These are phyloP conservation scores for Spergularia marina DNA, from an alignment of 148 eudicot genomes.

Conservation along the genomic window DNA sequence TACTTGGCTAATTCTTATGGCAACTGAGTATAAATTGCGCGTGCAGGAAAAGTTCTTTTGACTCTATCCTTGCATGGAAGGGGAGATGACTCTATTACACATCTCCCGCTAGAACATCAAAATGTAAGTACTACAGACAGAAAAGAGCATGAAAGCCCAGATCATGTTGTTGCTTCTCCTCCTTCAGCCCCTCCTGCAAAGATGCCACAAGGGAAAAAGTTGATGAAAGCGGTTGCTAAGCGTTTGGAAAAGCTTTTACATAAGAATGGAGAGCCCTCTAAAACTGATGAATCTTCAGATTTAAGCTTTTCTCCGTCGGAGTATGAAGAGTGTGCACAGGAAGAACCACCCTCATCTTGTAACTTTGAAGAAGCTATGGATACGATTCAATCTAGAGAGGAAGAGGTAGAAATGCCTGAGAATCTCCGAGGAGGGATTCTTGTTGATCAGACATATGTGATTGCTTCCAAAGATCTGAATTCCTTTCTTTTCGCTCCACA, in stretches of 20 bases:
- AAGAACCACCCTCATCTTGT: constrained; percentile 29
- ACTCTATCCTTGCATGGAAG: constrained; percentile 71
- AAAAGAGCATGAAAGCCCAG: constrained; percentile 37
- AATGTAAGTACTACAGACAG: constrained; percentile 18
- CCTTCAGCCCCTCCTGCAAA: constrained; percentile 37
- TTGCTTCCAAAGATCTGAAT: constrained; percentile 64
- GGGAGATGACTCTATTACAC: constrained; percentile 36
- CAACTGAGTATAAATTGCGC: neutral
- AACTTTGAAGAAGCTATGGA: constrained; percentile 67
- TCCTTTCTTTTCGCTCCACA: constrained; percentile 57
- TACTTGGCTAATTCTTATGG: neutral
- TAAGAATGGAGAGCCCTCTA: constrained; percentile 50
- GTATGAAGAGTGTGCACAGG: constrained; percentile 52
- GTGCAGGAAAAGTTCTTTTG: constrained; percentile 71
- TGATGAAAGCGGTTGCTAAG: constrained; percentile 58
- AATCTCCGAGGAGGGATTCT: constrained; percentile 72
- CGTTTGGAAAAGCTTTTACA: constrained; percentile 69
- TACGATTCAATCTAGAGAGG: constrained; percentile 44
- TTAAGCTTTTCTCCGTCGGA: constrained; percentile 52
- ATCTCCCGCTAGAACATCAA: constrained; percentile 27
- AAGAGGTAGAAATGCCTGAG: constrained; percentile 55
- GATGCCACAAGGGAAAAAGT: constrained; percentile 51
- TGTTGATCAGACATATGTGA: constrained; percentile 56
- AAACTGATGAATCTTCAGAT: constrained; percentile 57
- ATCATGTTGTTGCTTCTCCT: constrained; percentile 23